Base-by-base conservation (phyloP, 768 basidiomycete species). In the Flagelloscypha sp. region DNA sequence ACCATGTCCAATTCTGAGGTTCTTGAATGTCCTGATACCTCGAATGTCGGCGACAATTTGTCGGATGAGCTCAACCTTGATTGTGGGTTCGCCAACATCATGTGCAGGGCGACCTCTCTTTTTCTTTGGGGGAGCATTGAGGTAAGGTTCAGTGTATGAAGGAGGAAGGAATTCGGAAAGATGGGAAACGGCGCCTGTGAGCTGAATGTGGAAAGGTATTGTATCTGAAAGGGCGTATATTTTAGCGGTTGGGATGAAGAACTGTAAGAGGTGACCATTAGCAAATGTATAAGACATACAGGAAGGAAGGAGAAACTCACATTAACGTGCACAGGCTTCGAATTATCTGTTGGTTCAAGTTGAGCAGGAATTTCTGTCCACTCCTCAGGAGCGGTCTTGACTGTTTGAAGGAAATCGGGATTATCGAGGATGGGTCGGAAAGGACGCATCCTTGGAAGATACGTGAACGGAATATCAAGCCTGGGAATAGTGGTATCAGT, bases 131-230 rank as follows among this genome's bases (percentile, higher is more conserved):
- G 16, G 30, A 8, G 15, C n/a, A 17, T 12, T n/a, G 7, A n/a
- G n/a, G n/a, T n/a, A 53, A 41, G 41, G 40, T 22, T 35, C 15
- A 19, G 24, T 20, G 21, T 32, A 24, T 10, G 44, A 36, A 20
- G 45, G 49, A 33, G 55, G 48, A 40, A 76, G 49, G 44, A 79
- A 66, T 12, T 67, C 63, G 15, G 54, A 56, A 6, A 80, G 59
- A 1, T 72, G 68, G 15, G 57, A 47, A 1, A 62, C 43, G 13
- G 59, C 58, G 7, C 68, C 77, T 19, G 62, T 62, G 23, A 83
- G 58, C 43, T 82, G 81, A 12, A 84, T 48, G 46, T 80, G 76
- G 52, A 82, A 75, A 6, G 78, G 77, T 7, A 83, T 76, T 12
- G 57, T 61, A 42, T 81, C 76, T 7, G 58, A 48, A 20, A 78